Percentiles rank a stretch among this genome's conserved stretches.
These are phyloP conservation scores for Magnusiomyces paraingens DNA, from an alignment of 1,139 yeast genomes.

Conservation along the genomic window DNA sequence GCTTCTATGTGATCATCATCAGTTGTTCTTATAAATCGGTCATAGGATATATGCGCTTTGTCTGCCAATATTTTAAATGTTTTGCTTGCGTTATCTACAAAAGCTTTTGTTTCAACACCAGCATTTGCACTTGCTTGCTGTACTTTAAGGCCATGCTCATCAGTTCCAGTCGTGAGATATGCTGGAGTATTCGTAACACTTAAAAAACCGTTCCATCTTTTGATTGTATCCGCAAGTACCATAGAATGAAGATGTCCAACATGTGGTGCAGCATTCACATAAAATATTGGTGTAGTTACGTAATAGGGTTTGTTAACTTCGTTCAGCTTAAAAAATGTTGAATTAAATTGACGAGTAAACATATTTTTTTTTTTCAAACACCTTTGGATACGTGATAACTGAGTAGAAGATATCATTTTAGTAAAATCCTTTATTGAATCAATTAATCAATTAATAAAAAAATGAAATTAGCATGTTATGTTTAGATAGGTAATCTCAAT, in stretches of 20 bases:
- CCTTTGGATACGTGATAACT: too few species aligned
- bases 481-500: too few species aligned
- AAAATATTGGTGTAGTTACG: constrained; percentile 89
- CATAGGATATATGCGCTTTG: constrained; percentile 50
- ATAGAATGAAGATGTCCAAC: constrained; percentile 89
- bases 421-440: neutral
- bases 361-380: too few species aligned
- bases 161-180: constrained; percentile 84
- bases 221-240: constrained; percentile 72
- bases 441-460: too few species aligned
- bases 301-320: constrained; percentile 34
- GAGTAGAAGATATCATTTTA: neutral
- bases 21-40: constrained; percentile 86
- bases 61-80: constrained; percentile 60
- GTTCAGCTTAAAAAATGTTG: neutral
- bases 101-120: constrained; percentile 50
- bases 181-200: constrained; percentile 39
- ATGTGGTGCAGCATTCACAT: constrained; percentile 94
- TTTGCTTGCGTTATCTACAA: constrained; percentile 64
- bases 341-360: neutral
- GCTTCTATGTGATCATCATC: constrained; percentile 67
- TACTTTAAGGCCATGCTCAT: constrained; percentile 93
- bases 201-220: constrained; percentile 56
- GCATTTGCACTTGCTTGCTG: constrained; percentile 64
- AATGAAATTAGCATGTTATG: too few species aligned